A percentile compares a stretch with the other conserved stretches of the same genome.
Conservation (phyloP, 164 flowering plant genomes). For the Nymphaea thermarum region DNA sequence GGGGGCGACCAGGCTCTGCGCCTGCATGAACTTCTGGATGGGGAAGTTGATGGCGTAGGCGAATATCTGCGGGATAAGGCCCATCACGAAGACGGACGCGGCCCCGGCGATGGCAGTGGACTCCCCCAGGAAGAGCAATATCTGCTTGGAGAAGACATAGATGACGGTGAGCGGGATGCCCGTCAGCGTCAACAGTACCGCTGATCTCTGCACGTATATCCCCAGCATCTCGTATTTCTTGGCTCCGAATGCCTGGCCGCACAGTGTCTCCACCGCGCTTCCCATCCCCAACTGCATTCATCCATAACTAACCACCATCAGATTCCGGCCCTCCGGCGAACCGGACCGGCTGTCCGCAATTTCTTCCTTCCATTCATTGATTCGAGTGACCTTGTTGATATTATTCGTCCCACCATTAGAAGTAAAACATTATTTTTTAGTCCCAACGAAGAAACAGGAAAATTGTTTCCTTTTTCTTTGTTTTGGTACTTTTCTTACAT, state of each 20-base stretch:
- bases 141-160: conserved; percentile 48
- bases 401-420: no score
- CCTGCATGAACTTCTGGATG: conserved; percentile 71
- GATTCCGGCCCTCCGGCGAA: no score
- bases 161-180: conserved; percentile 41
- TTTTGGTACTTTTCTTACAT: no score
- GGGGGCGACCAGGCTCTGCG: conserved; percentile 54
- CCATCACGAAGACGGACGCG: conserved; percentile 55
- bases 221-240: conserved; percentile 68
- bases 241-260: conserved; percentile 91
- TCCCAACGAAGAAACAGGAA: no score
- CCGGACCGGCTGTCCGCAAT: no score
- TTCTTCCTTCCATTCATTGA: no score
- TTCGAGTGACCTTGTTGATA: no score
- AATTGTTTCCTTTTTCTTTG: no score
- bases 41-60: conserved; percentile 74
- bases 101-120: conserved; percentile 37
- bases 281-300: conserved; percentile 75
- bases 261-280: conserved; percentile 81
- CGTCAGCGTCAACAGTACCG: conserved; percentile 42
- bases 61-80: conserved; percentile 71
- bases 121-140: conserved; percentile 62
- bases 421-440: no score
- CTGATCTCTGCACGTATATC: conserved; percentile 72
- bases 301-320: no score